Conservation (phyloP, 2,329 filamentous ascomycete species). For the Zelopaecilomyces penicillatus region DNA sequence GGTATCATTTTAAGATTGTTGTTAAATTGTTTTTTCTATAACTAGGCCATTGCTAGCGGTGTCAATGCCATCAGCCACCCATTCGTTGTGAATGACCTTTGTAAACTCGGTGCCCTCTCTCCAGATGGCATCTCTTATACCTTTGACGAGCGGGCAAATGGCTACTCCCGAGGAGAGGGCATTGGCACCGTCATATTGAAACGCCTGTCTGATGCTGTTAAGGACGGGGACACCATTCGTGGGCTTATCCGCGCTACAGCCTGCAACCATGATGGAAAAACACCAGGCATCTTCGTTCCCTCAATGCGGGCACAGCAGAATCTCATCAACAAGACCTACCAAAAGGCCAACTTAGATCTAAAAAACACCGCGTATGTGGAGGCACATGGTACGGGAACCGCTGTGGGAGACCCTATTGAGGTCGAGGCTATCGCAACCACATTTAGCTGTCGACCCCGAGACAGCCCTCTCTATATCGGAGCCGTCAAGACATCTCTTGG, state of each 20-base stretch:
- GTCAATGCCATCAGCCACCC: slow-evolving; percentile 28
- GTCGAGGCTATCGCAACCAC: background rate
- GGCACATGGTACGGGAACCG: background rate
- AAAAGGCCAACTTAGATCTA: background rate
- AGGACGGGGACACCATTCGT: background rate
- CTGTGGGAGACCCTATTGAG: background rate
- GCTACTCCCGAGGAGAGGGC: slow-evolving; percentile 32
- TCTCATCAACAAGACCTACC: background rate
- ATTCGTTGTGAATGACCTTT: background rate
- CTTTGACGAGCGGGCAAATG: slow-evolving; percentile 16
- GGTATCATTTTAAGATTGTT: too few relatives aligned
- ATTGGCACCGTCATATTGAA: background rate
- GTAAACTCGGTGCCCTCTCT: background rate
- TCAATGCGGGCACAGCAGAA: background rate
- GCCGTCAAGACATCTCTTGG: background rate
- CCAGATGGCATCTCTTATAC: slow-evolving; percentile 6
- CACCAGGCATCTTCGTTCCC: background rate
- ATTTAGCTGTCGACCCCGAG: background rate
- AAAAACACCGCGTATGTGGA: background rate
- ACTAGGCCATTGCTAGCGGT: slow-evolving; percentile 35
- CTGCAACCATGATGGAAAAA: background rate
- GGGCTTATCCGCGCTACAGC: background rate
- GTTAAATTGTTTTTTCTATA: background rate
- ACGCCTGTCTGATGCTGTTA: background rate
- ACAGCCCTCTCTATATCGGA: background rate